phyloP scores from a whole-genome alignment of 1,284 basidiomycete species.

The Xerocomus minutiporus region DNA sequence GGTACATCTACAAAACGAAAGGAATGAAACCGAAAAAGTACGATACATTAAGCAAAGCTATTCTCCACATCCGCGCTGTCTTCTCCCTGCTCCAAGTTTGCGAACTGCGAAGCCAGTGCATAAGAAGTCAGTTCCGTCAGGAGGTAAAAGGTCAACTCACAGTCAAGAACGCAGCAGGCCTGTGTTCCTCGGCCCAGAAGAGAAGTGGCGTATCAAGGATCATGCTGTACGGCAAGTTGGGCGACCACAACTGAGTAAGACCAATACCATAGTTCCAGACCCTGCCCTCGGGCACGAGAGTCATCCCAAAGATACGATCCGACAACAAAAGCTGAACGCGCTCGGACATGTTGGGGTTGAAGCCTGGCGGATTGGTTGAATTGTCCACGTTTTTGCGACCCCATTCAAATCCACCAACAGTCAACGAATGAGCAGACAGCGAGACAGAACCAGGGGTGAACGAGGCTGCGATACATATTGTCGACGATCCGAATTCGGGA shows the following conservation, averaged over 20 bases:
- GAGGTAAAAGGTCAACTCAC: constrained; percentile 42
- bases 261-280: constrained; percentile 95
- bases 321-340: constrained; percentile 92
- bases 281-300: constrained; percentile 83
- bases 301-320: constrained; percentile 90
- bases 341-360: constrained; percentile 97
- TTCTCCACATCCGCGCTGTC: constrained; percentile 91
- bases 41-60: constrained; percentile 58
- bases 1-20: not conserved
- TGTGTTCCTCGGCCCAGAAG: constrained; percentile 96
- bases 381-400: constrained; percentile 89
- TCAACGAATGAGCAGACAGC: constrained; percentile 87
- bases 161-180: constrained; percentile 86
- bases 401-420: constrained; percentile 96
- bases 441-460: constrained; percentile 99
- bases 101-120: constrained; percentile 51
- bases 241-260: constrained; percentile 87
- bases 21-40: constrained; percentile 1
- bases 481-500: constrained; percentile 90
- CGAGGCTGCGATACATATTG: constrained; percentile 90
- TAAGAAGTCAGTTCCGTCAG: constrained; percentile 3
- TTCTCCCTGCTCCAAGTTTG: constrained; percentile 78
- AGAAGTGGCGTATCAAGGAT: constrained; percentile 85
- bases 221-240: constrained; percentile 81
- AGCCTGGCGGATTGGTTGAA: constrained; percentile 83